Evolutionary conservation across 1,284 basidiomycete species (phyloP).

Genomic region (Malassezia arunalokei): DNA sequence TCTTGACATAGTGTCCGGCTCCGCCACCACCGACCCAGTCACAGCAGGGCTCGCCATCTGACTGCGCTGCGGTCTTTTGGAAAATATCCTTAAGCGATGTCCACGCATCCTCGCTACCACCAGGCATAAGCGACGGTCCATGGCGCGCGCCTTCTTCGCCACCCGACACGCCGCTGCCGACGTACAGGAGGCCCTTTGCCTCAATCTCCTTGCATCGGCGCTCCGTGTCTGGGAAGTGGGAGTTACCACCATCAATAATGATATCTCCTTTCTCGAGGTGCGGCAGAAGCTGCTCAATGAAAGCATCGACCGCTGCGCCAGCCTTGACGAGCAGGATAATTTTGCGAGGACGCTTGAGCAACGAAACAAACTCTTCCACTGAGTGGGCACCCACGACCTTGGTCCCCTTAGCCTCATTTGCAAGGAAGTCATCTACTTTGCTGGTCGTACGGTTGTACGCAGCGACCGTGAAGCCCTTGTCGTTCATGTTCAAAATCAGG

Average conservation of each 20-base stretch:
- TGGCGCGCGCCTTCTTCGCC: conserved; percentile 97
- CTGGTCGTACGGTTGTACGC: conserved; percentile 93
- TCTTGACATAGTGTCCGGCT: conserved; percentile 89
- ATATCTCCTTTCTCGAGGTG: conserved; percentile 64
- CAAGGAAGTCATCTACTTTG: conserved; percentile 92
- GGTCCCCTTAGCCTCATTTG: conserved; percentile 95
- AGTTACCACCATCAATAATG: conserved; percentile 99
- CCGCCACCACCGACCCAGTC: conserved; percentile 98
- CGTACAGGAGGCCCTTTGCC: conserved; percentile 84
- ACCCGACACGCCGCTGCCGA: conserved; percentile 97
- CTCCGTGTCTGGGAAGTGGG: conserved; percentile 96
- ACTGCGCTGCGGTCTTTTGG: conserved; percentile 93
- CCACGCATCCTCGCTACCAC: conserved; percentile 89
- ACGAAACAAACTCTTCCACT: conserved; percentile 64
- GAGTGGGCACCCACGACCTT: conserved; percentile 89
- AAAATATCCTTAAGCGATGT: conserved; percentile 95
- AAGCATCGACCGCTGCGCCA: conserved; percentile 54
- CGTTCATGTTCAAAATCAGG: conserved; percentile 49
- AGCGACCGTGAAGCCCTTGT: conserved; percentile 94
- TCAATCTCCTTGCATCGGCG: conserved; percentile 87
- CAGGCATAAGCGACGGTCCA: conserved; percentile 98
- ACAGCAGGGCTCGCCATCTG: conserved; percentile 90
- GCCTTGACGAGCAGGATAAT: conserved; percentile 86
- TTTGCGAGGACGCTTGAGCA: conserved; percentile 56
- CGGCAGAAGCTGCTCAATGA: conserved; percentile 53